These are phyloP conservation scores for Microdochium nivale DNA, from an alignment of 2,329 filamentous ascomycete genomes.

Conservation along the genomic window DNA sequence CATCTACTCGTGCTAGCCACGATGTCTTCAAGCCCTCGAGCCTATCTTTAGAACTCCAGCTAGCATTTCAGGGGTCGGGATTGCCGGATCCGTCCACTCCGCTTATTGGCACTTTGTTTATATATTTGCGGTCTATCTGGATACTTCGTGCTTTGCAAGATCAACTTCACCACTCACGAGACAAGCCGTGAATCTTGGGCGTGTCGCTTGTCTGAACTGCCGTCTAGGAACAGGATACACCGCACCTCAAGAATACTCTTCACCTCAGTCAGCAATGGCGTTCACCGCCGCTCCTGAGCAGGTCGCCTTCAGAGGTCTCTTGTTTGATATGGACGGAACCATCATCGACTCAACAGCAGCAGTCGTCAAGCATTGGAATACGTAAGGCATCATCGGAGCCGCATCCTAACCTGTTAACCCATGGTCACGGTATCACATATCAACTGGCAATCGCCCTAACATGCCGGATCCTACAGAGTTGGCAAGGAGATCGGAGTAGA, in stretches of 20 bases:
- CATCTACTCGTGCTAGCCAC: not conserved
- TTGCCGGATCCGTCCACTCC: not conserved
- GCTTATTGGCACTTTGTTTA: not conserved
- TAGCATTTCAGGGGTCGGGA: not conserved
- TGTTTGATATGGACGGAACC: constrained; percentile 76
- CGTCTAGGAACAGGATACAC: not conserved
- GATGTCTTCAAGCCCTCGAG: not conserved
- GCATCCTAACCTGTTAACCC: not conserved
- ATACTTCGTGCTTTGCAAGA: too few relatives aligned
- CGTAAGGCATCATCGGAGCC: constrained; percentile 32
- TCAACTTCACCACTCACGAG: too few relatives aligned
- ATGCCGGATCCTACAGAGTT: constrained; percentile 39
- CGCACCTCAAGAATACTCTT: not conserved
- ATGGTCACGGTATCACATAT: constrained; percentile 1
- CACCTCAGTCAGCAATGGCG: not conserved
- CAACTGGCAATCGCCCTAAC: constrained; percentile 4
- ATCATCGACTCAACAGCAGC: constrained; percentile 76
- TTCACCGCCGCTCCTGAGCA: constrained; percentile 30
- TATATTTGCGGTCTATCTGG: too few relatives aligned
- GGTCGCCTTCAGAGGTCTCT: constrained; percentile 44
- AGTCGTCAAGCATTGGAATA: constrained; percentile 69
- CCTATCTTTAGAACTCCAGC: too few relatives aligned
- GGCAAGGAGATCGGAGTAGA: constrained; percentile 77
- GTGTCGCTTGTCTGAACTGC: too few relatives aligned
- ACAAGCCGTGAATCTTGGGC: too few relatives aligned